Evolutionary conservation across 257 asterid genomes (phyloP).

Genomic region (Solanum chmielewskii): DNA sequence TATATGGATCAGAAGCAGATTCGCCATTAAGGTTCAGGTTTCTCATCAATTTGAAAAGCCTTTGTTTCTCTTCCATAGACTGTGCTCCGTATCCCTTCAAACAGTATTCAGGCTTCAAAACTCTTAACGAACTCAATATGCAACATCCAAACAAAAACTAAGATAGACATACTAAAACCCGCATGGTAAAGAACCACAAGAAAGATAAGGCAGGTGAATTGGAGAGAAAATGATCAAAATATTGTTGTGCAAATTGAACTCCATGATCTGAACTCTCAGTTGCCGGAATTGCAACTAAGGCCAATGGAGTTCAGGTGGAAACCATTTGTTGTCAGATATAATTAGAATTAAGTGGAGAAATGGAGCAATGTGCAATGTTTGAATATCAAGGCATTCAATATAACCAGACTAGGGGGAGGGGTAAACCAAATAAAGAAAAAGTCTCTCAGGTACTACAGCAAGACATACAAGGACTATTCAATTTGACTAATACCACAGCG

Average conservation of each 20-base stretch:
- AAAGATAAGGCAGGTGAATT: not conserved
- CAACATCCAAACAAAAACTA: not conserved
- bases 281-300: not conserved
- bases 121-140: not conserved
- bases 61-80: slow-evolving; percentile 95
- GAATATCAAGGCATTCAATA: not conserved
- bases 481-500: not conserved
- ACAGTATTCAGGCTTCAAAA: not conserved
- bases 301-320: not conserved
- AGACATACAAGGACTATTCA: not conserved
- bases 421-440: not conserved
- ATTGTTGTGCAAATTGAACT: not conserved
- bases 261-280: not conserved
- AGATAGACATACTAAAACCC: not conserved
- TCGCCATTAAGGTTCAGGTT: slow-evolving; percentile 89
- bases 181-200: not conserved
- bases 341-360: not conserved
- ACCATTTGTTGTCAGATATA: not conserved
- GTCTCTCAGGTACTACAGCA: not conserved
- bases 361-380: not conserved
- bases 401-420: not conserved
- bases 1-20: slow-evolving; percentile 72
- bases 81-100: slow-evolving; percentile 84
- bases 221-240: not conserved
- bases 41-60: slow-evolving; percentile 91